Percentiles rank a stretch among this genome's conserved stretches.
phyloP scores from a whole-genome alignment of 192 early-diverging fungal species.

The Pecoramyces ruminantium region DNA sequence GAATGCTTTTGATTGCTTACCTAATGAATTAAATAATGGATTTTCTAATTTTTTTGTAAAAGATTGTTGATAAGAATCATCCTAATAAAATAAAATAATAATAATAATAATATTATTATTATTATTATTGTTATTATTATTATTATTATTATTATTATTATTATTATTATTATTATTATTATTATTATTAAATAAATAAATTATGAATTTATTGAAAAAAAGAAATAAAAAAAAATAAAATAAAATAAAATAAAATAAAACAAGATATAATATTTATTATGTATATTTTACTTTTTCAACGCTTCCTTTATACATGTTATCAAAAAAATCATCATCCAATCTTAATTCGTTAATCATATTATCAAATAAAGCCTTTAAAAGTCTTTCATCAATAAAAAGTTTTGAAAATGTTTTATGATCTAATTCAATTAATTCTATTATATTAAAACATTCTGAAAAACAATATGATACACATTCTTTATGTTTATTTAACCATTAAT shows the following conservation, averaged over 20 bases:
- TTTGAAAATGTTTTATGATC: background rate
- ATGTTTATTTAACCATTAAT: too few relatives aligned
- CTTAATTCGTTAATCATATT: background rate
- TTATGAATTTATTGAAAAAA: too few relatives aligned
- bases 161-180: too few relatives aligned
- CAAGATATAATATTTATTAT: too few relatives aligned
- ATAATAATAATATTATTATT: background rate
- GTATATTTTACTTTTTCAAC: too few relatives aligned
- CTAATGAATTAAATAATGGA: background rate
- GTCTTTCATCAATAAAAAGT: background rate
- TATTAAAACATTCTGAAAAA: background rate
- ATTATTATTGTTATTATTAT: too few relatives aligned
- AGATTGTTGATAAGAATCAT: background rate
- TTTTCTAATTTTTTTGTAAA: background rate
- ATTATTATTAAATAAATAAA: too few relatives aligned
- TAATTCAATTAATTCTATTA: background rate
- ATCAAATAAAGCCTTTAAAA: background rate
- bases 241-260: too few relatives aligned
- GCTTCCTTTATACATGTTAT: background rate
- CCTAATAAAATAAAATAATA: background rate
- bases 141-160: too few relatives aligned
- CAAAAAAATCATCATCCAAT: background rate
- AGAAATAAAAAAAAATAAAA: background rate
- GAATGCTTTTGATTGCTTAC: background rate
- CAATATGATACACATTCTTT: background rate